Percentiles rank a stretch among this genome's conserved stretches.
These are phyloP conservation scores for Irpex lacteus DNA, from an alignment of 1,284 basidiomycete genomes.

Conservation along the genomic window DNA sequence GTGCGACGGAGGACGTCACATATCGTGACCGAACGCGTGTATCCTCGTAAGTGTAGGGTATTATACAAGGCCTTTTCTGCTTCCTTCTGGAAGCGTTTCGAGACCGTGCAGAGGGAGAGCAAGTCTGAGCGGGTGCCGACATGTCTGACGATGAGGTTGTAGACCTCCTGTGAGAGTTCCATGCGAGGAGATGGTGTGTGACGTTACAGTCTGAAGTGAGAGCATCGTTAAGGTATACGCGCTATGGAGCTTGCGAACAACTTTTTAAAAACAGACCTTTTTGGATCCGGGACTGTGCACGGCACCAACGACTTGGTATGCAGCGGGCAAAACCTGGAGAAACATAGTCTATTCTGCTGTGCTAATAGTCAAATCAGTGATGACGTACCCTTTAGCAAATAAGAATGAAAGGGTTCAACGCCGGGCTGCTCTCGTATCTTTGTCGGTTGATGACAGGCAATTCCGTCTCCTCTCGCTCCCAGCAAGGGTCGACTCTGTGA, in stretches of 20 bases:
- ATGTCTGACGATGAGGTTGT: slow-evolving; percentile 51
- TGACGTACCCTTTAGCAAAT: slow-evolving; percentile 13
- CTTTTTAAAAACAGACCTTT: slow-evolving; percentile 12
- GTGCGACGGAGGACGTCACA: slow-evolving; percentile 45
- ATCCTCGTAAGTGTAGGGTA: slow-evolving; percentile 45
- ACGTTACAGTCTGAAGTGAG: not conserved
- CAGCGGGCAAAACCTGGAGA: slow-evolving; percentile 15
- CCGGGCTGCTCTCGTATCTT: slow-evolving; percentile 15
- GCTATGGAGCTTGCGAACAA: not conserved
- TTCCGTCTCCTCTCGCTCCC: not conserved
- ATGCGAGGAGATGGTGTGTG: slow-evolving; percentile 28
- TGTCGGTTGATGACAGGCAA: slow-evolving; percentile 9
- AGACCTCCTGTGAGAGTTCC: slow-evolving; percentile 57
- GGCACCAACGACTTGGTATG: slow-evolving; percentile 7
- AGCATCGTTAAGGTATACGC: slow-evolving; percentile 5
- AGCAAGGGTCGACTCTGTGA: not conserved
- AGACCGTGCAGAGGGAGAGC: slow-evolving; percentile 52
- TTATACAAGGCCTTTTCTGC: slow-evolving; percentile 61
- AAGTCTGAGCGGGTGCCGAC: slow-evolving; percentile 51
- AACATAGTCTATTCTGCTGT: slow-evolving; percentile 3
- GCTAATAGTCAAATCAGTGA: not conserved
- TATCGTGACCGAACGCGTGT: slow-evolving; percentile 36
- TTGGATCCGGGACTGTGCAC: slow-evolving; percentile 13
- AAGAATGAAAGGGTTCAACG: slow-evolving; percentile 12
- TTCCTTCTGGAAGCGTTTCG: slow-evolving; percentile 47